Evolutionary conservation across 768 basidiomycete genomes (phyloP).

Genomic region (Leccinum disarticulatum): DNA sequence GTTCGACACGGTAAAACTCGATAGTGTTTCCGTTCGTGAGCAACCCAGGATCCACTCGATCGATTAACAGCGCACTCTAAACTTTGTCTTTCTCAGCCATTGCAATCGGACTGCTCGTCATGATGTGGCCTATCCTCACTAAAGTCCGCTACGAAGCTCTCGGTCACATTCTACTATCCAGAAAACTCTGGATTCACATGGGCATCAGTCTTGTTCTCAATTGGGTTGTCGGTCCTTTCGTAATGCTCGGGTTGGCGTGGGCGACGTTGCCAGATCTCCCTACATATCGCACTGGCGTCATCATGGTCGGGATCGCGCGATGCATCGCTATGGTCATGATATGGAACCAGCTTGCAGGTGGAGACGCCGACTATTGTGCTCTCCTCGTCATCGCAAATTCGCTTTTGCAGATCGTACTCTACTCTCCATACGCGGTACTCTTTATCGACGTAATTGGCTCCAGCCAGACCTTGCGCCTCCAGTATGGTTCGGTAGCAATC

Average conservation of each 20-base stretch:
- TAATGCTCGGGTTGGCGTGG: conserved; percentile 88
- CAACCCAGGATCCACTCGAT: conserved; percentile 14
- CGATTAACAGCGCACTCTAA: background rate
- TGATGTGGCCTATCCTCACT: conserved; percentile 85
- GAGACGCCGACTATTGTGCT: conserved; percentile 71
- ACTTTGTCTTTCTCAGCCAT: conserved; percentile 50
- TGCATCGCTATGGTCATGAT: conserved; percentile 71
- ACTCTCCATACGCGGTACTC: conserved; percentile 66
- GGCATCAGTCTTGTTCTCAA: conserved; percentile 67
- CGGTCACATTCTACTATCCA: conserved; percentile 52
- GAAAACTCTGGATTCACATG: conserved; percentile 64
- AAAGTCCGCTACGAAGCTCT: conserved; percentile 78
- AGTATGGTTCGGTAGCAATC: conserved; percentile 59
- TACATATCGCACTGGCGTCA: conserved; percentile 73
- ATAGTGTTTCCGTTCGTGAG: conserved; percentile 78
- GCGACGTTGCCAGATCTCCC: conserved; percentile 79
- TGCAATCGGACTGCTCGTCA: conserved; percentile 75
- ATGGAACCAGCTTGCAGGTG: conserved; percentile 74
- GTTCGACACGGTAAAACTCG: conserved; percentile 60
- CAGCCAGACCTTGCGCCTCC: conserved; percentile 39
- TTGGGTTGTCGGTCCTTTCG: conserved; percentile 77
- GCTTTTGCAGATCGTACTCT: conserved; percentile 69
- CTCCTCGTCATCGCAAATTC: conserved; percentile 83
- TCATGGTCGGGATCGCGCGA: conserved; percentile 62
- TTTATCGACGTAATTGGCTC: conserved; percentile 74